Base-by-base conservation (phyloP, 179 eudicot species). In the Spergularia azorica region DNA sequence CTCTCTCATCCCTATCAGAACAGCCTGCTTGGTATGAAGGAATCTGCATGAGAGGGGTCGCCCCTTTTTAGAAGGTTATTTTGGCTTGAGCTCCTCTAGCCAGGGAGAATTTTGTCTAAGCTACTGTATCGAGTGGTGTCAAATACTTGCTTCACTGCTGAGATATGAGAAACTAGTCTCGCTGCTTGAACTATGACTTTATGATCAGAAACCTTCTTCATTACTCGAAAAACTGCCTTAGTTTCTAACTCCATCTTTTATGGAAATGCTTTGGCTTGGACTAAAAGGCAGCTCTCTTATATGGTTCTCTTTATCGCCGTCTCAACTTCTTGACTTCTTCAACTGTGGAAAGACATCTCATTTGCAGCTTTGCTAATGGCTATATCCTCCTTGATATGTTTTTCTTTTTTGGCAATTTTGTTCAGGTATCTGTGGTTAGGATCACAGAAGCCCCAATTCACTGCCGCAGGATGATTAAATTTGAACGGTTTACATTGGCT, bases 371-470 rank as follows among this genome's bases (percentile, higher is more conserved):
- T 16, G 2, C n/a, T 5, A 59, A 73, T 41, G 51, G 43, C 56
- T 26, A 62, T 15, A 26, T 63, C 20, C 9, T 17, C n/a, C 39
- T 66, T 58, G 51, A 70, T 70, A n/a, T 61, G 57, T 32, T 46
- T 75, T 71, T 59, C 39, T 36, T 36, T 1, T 21, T 66, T 18
- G 62, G 56, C 51, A 26, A 32, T 48, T 64, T 39, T 73, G 14
- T 79, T 18, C 73, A 80, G 83, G 80, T 65, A 71, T 71, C 36
- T 80, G 5, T 76, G 80, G 77, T 41, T 76, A 46, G 68, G 68
- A 58, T 77, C 72, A 26, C 61, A 70, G 69, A 14, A 56, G 26
- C 68, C 54, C 16, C 67, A 58, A 50, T 50, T 9, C 14, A 62
- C 48, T 39, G 12, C 69, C 15, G 38, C 48, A 8, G 2, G 59